Conservation (phyloP, 495 filamentous ascomycete species). For the Cudoniella acicularis region DNA sequence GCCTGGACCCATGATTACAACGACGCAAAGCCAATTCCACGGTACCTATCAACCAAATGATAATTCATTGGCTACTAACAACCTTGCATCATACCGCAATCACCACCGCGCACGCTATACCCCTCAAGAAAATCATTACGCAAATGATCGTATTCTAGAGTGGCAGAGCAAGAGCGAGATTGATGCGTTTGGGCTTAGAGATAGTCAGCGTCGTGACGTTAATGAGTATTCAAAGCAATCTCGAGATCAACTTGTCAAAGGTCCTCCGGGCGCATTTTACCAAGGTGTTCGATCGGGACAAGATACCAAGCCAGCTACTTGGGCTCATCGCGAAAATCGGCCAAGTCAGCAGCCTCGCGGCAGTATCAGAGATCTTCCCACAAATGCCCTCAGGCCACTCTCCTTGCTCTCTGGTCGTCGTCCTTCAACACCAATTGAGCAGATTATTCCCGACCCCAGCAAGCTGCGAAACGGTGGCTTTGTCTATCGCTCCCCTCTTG, state of each 20-base stretch:
- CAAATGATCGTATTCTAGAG: too few relatives aligned
- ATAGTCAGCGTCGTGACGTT: too few relatives aligned
- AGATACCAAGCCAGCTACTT: background rate
- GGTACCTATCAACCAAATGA: too few relatives aligned
- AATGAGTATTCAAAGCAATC: background rate
- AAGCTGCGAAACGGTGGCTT: background rate
- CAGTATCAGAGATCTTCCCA: constrained; percentile 6
- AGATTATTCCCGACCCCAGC: background rate
- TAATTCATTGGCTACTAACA: too few relatives aligned
- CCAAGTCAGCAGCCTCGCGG: background rate
- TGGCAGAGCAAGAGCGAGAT: background rate
- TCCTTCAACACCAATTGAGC: background rate
- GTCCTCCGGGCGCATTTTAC: constrained; percentile 18
- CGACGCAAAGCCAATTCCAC: background rate
- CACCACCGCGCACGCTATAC: too few relatives aligned
- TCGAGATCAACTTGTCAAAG: constrained; percentile 1
- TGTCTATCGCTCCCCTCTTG: constrained; percentile 18
- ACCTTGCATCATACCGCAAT: too few relatives aligned
- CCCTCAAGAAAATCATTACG: too few relatives aligned
- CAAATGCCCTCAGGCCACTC: constrained; percentile 18
- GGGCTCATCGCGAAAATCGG: background rate
- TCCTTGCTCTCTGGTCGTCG: constrained; percentile 7
- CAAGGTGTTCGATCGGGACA: constrained; percentile 7
- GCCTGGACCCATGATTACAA: background rate
- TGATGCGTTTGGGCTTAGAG: constrained; percentile 10